Conservation (phyloP, 2,329 filamentous ascomycete genomes). For the Neopestalotiopsis clavispora region DNA sequence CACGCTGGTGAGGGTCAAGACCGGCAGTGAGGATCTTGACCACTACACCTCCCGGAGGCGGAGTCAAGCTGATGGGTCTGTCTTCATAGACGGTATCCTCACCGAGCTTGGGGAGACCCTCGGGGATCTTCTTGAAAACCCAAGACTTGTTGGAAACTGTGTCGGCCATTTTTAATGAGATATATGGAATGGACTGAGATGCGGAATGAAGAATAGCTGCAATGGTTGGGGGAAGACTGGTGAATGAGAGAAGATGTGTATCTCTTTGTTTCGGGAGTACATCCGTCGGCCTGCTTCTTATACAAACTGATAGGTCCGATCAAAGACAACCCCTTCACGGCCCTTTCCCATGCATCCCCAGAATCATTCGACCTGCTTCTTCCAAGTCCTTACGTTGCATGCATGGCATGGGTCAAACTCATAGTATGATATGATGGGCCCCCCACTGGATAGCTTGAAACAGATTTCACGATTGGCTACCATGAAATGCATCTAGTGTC, state of each 20-base stretch:
- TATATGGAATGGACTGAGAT: background rate
- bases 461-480: background rate
- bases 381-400: background rate
- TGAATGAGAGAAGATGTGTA: background rate
- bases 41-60: slow-evolving; percentile 9
- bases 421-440: background rate
- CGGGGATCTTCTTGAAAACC: slow-evolving; percentile 16
- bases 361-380: background rate
- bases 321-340: background rate
- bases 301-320: background rate
- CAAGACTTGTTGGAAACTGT: slow-evolving; percentile 11
- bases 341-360: background rate
- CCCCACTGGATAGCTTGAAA: background rate
- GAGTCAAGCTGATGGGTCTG: slow-evolving; percentile 11
- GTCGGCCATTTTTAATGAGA: slow-evolving; percentile 13
- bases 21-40: slow-evolving; percentile 8
- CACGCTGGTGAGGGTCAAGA: slow-evolving; percentile 13
- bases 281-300: background rate
- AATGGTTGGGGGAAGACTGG: background rate
- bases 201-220: background rate
- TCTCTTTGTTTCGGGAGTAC: background rate
- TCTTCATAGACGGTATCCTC: slow-evolving; percentile 10
- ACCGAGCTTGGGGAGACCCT: slow-evolving; percentile 11
- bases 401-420: background rate
- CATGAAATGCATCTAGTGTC: background rate